phyloP scores from a whole-genome alignment of 2,329 filamentous ascomycete species.

The Cladophialophora chaetospira region DNA sequence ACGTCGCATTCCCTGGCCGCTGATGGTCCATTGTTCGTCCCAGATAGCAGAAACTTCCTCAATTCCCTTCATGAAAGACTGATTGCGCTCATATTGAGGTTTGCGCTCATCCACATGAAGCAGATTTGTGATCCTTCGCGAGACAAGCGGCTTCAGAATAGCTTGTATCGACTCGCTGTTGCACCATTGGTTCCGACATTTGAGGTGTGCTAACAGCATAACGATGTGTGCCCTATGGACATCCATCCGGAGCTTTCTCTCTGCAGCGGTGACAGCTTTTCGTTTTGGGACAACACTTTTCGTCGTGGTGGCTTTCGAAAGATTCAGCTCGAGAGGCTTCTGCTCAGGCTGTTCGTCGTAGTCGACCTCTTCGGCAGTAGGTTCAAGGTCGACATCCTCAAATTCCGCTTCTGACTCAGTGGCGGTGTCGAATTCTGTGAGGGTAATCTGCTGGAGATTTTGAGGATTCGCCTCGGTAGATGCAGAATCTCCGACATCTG shows the following conservation, averaged over 20 bases:
- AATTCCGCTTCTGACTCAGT: conserved; percentile 61
- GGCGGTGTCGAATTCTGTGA: conserved; percentile 58
- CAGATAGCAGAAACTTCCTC: conserved; percentile 48
- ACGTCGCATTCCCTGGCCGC: conserved; percentile 67
- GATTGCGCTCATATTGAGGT: conserved; percentile 61
- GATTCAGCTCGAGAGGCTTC: conserved; percentile 40
- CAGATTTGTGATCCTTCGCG: conserved; percentile 64
- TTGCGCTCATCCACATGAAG: conserved; percentile 69
- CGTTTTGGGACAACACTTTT: conserved; percentile 40
- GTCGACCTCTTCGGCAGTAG: conserved; percentile 40
- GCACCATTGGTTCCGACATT: conserved; percentile 84
- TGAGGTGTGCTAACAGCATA: conserved; percentile 76
- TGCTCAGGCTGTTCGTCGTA: conserved; percentile 41
- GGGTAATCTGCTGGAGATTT: conserved; percentile 40
- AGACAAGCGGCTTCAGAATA: conserved; percentile 64
- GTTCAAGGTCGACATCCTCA: conserved; percentile 54
- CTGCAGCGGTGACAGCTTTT: conserved; percentile 57
- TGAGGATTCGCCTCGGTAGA: conserved; percentile 19
- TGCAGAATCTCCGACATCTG: conserved; percentile 19
- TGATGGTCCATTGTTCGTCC: conserved; percentile 63
- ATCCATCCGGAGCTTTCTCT: conserved; percentile 65
- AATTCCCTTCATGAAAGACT: conserved; percentile 73
- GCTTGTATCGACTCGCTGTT: conserved; percentile 72
- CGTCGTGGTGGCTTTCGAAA: conserved; percentile 31
- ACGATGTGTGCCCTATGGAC: conserved; percentile 87